Percentiles rank a stretch among this genome's conserved stretches.
Evolutionary conservation across 139 green algal genomes (phyloP).

Genomic region (Chlamydomonas sphaeroides): DNA sequence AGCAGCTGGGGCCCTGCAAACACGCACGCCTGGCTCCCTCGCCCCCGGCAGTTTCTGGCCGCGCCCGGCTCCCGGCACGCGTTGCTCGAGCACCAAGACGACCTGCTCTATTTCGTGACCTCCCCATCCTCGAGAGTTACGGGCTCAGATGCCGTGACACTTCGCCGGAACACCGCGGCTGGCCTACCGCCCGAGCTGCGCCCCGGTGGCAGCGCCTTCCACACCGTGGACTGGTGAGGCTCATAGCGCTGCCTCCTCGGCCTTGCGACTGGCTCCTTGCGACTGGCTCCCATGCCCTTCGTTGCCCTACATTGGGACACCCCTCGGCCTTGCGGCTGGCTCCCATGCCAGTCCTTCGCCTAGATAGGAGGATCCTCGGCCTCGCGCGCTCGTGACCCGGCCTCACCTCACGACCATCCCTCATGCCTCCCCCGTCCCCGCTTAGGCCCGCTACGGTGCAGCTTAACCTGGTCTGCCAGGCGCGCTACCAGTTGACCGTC

Average conservation of each 20-base stretch:
- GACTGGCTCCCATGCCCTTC: too few species aligned
- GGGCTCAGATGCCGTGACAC: background rate
- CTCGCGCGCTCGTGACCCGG: too few species aligned
- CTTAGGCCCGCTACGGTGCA: slow-evolving; percentile 47
- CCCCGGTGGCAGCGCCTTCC: slow-evolving; percentile 37
- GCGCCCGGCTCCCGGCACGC: background rate
- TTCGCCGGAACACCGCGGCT: background rate
- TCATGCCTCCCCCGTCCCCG: too few species aligned
- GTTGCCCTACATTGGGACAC: too few species aligned
- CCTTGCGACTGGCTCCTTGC: too few species aligned
- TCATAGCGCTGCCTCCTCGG: too few species aligned
- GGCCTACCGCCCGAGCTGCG: slow-evolving; percentile 56
- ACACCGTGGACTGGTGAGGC: slow-evolving; percentile 63
- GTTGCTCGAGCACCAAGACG: slow-evolving; percentile 44
- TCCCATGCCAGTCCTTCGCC: too few species aligned
- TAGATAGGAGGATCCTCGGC: too few species aligned
- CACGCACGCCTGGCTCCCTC: too few species aligned
- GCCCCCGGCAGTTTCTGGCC: slow-evolving; percentile 15
- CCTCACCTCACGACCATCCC: too few species aligned
- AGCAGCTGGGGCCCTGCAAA: too few species aligned
- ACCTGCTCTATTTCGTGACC: slow-evolving; percentile 58
- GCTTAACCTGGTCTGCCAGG: slow-evolving; percentile 81
- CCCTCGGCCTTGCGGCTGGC: too few species aligned
- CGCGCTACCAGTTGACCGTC: slow-evolving; percentile 68
- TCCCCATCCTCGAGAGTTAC: background rate